Percentiles rank a stretch among this genome's conserved stretches.
Conservation (phyloP, 2,329 filamentous ascomycete species). For the Escovopsis weberi region DNA sequence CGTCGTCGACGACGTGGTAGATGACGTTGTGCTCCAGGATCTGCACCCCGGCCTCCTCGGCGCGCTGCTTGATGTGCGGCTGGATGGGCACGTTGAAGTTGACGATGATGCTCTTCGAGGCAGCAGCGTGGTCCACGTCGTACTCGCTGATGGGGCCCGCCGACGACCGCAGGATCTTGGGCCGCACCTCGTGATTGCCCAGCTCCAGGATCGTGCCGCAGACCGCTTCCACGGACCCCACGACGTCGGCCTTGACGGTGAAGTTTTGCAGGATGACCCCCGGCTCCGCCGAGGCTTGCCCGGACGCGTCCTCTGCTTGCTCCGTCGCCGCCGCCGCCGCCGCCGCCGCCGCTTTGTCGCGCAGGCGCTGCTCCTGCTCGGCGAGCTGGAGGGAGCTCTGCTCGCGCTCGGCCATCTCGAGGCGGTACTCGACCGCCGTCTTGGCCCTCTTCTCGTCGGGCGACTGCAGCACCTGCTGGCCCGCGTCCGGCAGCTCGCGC, state of each 20-base stretch:
- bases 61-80: conserved; percentile 51
- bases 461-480: conserved; percentile 77
- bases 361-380: conserved; percentile 48
- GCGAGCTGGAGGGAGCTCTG: conserved; percentile 72
- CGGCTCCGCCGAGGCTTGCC: conserved; percentile 19
- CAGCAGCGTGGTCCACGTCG: conserved; percentile 76
- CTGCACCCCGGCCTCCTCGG: conserved; percentile 54
- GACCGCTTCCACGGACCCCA: conserved; percentile 86
- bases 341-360: conserved; percentile 33
- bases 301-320: conserved; percentile 19
- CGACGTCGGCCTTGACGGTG: conserved; percentile 83
- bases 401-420: conserved; percentile 55
- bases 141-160: conserved; percentile 72
- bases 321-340: too few species aligned
- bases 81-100: conserved; percentile 72
- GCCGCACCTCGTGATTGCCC: conserved; percentile 70
- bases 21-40: conserved; percentile 82
- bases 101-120: conserved; percentile 61
- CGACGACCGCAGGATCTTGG: conserved; percentile 60
- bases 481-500: conserved; percentile 67
- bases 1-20: conserved; percentile 63
- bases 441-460: conserved; percentile 65
- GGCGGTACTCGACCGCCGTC: conserved; percentile 60
- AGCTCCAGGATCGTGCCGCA: conserved; percentile 60
- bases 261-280: conserved; percentile 53